Conservation (phyloP, 805 yeast species). For the Lipomyces sp. region DNA sequence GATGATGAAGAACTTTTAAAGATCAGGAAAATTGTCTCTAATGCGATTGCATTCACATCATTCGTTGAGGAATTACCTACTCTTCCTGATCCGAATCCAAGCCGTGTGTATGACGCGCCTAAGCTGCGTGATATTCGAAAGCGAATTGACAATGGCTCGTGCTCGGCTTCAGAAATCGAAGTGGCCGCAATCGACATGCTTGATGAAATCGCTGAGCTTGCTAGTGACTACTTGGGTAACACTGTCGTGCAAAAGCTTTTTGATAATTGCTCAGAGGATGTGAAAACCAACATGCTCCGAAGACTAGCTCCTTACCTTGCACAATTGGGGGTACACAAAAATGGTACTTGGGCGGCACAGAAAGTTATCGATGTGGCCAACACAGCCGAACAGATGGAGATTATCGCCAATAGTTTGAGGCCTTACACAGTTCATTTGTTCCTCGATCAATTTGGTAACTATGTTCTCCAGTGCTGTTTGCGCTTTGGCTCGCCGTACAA, state of each 20-base stretch:
- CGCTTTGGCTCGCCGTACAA: slow-evolving; percentile 88
- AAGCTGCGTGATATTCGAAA: slow-evolving; percentile 85
- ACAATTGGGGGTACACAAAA: slow-evolving; percentile 92
- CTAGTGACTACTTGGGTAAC: slow-evolving; percentile 93
- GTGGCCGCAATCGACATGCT: slow-evolving; percentile 81
- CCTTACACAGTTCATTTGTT: slow-evolving; percentile 85
- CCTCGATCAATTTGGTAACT: slow-evolving; percentile 95
- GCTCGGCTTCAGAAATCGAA: slow-evolving; percentile 70
- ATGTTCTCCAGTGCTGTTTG: slow-evolving; percentile 91
- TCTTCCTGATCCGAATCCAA: slow-evolving; percentile 70
- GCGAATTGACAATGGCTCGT: slow-evolving; percentile 59
- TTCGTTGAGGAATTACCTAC: slow-evolving; percentile 52
- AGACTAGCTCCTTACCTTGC: slow-evolving; percentile 79
- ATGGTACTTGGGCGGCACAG: slow-evolving; percentile 99
- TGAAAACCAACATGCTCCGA: slow-evolving; percentile 81
- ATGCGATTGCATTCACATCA: slow-evolving; percentile 42
- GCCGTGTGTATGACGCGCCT: slow-evolving; percentile 84
- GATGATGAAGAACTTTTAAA: slow-evolving; percentile 41
- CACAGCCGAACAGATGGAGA: slow-evolving; percentile 63
- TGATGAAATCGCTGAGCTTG: slow-evolving; percentile 84
- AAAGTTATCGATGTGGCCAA: slow-evolving; percentile 81
- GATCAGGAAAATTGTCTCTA: slow-evolving; percentile 39
- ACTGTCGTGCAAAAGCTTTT: slow-evolving; percentile 93
- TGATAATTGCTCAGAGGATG: slow-evolving; percentile 66
- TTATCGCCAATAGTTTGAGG: slow-evolving; percentile 70